Evolutionary conservation across 2,329 filamentous ascomycete genomes (phyloP).

Genomic region (Arachnomyces sp.): DNA sequence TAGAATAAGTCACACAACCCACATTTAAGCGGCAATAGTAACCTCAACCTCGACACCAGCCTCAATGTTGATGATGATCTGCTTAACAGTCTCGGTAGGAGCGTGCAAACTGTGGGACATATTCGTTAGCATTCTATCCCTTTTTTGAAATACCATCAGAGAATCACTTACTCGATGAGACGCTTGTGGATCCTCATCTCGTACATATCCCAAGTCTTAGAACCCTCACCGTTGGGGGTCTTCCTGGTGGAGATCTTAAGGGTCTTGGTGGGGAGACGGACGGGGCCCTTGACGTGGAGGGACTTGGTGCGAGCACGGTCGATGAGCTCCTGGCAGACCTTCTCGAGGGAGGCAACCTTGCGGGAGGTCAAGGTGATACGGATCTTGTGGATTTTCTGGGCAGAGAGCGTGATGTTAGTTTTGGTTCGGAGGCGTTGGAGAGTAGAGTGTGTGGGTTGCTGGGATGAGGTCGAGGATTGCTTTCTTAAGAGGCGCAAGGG

Average conservation of each 20-base stretch:
- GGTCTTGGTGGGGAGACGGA: slow-evolving; percentile 94
- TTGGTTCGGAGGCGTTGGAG: slow-evolving; percentile 1
- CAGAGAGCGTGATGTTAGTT: slow-evolving; percentile 4
- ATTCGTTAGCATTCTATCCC: slow-evolving; percentile 9
- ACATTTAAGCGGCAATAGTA: slow-evolving; percentile 43
- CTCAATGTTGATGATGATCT: slow-evolving; percentile 48
- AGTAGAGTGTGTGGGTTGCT: not conserved
- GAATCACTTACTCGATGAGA: slow-evolving; percentile 68
- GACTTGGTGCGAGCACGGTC: slow-evolving; percentile 98
- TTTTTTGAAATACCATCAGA: not conserved
- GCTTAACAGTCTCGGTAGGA: slow-evolving; percentile 68
- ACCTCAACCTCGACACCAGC: slow-evolving; percentile 47
- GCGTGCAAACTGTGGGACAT: slow-evolving; percentile 63
- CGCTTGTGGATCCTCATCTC: slow-evolving; percentile 99
- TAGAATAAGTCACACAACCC: not conserved
- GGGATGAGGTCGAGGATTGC: not conserved
- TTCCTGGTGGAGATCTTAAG: slow-evolving; percentile 96
- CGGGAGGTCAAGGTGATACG: slow-evolving; percentile 93
- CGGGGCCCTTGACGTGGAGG: slow-evolving; percentile 94
- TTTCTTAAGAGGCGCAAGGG: not conserved
- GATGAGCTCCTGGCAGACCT: slow-evolving; percentile 96
- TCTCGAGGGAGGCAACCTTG: slow-evolving; percentile 94
- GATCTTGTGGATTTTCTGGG: slow-evolving; percentile 89
- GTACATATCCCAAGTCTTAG: slow-evolving; percentile 98
- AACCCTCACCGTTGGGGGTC: slow-evolving; percentile 98